These are phyloP conservation scores for Prosopis cineraria DNA, from an alignment of 306 rosid species.

Conservation along the genomic window DNA sequence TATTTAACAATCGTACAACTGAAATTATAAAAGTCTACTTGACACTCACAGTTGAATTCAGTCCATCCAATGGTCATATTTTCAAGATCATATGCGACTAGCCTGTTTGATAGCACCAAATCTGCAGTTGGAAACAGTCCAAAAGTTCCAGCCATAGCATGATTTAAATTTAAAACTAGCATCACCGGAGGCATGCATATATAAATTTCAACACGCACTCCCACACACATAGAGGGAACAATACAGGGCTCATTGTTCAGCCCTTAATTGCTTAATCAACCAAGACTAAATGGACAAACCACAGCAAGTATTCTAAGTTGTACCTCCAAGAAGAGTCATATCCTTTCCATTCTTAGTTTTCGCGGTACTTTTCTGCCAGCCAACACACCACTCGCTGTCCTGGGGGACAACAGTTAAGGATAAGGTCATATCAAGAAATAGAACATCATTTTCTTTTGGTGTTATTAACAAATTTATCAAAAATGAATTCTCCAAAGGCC, in stretches of 20 bases:
- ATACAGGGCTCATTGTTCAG: not conserved
- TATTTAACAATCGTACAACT: not conserved
- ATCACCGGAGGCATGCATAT: not conserved
- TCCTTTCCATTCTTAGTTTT: constrained; percentile 50
- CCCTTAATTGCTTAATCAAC: not conserved
- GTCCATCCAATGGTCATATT: constrained; percentile 71
- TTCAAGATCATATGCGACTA: constrained; percentile 69
- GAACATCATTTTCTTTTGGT: not conserved
- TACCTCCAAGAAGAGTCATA: constrained; percentile 78
- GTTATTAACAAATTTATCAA: constrained; percentile 6
- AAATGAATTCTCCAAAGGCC: not conserved
- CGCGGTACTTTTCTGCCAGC: constrained; percentile 59
- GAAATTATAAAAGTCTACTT: not conserved
- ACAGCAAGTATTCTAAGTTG: not conserved
- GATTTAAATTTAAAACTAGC: constrained; percentile 19
- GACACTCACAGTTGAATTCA: constrained; percentile 69
- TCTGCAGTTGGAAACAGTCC: constrained; percentile 55
- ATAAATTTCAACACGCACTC: not conserved
- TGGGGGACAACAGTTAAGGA: constrained; percentile 38
- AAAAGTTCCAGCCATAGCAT: not conserved
- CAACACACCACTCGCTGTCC: constrained; percentile 54
- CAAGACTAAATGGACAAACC: constrained; percentile 25
- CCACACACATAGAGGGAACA: not conserved
- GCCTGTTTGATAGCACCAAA: constrained; percentile 71
- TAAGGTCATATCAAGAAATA: constrained; percentile 19